Conservation (phyloP, 1,284 basidiomycete species). For the Leccinum griseonigrum region DNA sequence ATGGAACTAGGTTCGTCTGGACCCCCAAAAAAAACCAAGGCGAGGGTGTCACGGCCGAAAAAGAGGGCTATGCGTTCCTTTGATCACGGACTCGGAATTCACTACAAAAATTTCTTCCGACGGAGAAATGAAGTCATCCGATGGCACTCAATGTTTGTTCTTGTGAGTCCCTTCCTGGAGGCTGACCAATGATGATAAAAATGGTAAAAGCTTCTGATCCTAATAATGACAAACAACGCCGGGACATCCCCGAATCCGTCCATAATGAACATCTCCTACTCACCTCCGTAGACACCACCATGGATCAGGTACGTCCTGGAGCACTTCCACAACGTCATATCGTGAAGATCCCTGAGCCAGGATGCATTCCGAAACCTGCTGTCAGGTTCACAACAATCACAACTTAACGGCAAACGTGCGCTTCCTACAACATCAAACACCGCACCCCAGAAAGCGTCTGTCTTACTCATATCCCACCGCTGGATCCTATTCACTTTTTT, state of each 20-base stretch:
- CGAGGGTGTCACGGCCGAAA: background rate
- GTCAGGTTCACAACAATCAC: conserved; percentile 22
- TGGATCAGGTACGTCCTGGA: conserved; percentile 27
- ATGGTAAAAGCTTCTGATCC: conserved; percentile 24
- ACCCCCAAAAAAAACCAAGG: background rate
- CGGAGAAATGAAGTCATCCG: background rate
- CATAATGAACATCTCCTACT: background rate
- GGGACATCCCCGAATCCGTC: background rate
- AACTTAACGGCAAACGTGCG: conserved; percentile 2
- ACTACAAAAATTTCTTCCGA: background rate
- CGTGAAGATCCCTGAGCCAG: conserved; percentile 20
- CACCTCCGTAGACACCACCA: conserved; percentile 5
- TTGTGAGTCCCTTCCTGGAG: background rate
- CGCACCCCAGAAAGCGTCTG: conserved; percentile 20
- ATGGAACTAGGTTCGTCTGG: background rate
- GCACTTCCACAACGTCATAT: background rate
- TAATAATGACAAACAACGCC: conserved; percentile 31
- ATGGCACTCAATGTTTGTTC: background rate
- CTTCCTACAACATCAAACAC: conserved; percentile 6
- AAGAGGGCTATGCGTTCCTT: conserved; percentile 3
- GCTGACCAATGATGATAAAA: conserved; percentile 16
- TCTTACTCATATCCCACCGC: conserved; percentile 10
- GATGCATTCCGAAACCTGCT: conserved; percentile 42
- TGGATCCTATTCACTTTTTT: background rate
- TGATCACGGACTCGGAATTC: background rate